These are phyloP conservation scores for Lentinula aciculospora DNA, from an alignment of 768 basidiomycete species.

Conservation along the genomic window DNA sequence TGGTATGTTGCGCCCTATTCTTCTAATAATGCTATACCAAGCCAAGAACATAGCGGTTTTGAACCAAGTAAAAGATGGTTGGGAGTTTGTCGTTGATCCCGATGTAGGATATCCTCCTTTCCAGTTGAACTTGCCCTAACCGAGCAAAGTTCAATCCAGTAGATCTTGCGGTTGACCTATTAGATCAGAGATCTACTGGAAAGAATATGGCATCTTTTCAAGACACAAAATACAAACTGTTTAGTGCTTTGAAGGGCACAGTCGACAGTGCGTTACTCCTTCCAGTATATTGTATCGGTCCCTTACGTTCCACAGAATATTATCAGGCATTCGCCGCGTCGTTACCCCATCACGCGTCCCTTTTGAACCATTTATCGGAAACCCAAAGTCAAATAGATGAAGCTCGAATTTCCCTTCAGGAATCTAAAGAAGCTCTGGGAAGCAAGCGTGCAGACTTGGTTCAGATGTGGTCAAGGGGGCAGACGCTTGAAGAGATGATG, in stretches of 20 bases:
- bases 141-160: constrained; percentile 82
- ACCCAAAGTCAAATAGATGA: constrained; percentile 72
- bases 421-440: constrained; percentile 74
- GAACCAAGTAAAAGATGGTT: constrained; percentile 82
- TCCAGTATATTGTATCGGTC: neutral
- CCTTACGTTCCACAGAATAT: constrained; percentile 49
- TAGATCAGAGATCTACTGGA: constrained; percentile 69
- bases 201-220: constrained; percentile 77
- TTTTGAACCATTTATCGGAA: constrained; percentile 64
- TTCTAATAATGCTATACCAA: neutral
- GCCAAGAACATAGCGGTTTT: constrained; percentile 57
- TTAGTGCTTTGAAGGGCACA: constrained; percentile 77
- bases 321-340: constrained; percentile 95
- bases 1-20: constrained; percentile 38
- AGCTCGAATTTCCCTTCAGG: constrained; percentile 65
- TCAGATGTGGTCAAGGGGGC: constrained; percentile 84
- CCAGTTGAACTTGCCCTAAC: neutral
- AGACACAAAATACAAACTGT: constrained; percentile 69
- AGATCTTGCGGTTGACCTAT: constrained; percentile 83
- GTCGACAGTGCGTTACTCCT: constrained; percentile 65
- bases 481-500: constrained; percentile 94
- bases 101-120: constrained; percentile 41
- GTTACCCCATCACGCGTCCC: constrained; percentile 80
- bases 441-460: constrained; percentile 85
- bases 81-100: constrained; percentile 82